A percentile compares a stretch with the other conserved stretches of the same genome.
These are phyloP conservation scores for Solanum medicagineum DNA, from an alignment of 257 asterid species.

Conservation along the genomic window DNA sequence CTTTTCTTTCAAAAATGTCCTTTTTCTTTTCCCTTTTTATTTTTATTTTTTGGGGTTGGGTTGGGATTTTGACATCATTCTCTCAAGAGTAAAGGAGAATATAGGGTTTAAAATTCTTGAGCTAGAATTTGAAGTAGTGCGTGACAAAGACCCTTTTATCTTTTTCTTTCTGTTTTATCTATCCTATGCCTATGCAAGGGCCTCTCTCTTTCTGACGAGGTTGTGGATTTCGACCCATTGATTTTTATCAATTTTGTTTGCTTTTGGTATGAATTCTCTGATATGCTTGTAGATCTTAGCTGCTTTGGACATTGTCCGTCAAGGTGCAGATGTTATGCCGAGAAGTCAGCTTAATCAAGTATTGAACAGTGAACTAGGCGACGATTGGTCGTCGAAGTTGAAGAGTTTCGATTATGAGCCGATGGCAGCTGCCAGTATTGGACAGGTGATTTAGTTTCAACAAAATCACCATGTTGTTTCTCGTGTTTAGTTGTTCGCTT, in stretches of 20 bases:
- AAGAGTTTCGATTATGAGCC: slow-evolving; percentile 80
- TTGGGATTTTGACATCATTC: not conserved
- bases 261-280: slow-evolving; percentile 7
- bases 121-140: not conserved
- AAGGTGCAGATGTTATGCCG: slow-evolving; percentile 98
- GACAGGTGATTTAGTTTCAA: slow-evolving; percentile 51
- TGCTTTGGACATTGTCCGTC: slow-evolving; percentile 93
- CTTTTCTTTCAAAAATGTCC: not conserved
- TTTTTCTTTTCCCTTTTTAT: not conserved
- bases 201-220: not conserved
- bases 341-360: slow-evolving; percentile 82
- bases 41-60: not conserved
- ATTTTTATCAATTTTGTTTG: not conserved
- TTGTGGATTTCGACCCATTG: not conserved
- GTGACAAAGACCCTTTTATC: not conserved
- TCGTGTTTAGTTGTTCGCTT: not conserved
- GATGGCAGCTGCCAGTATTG: slow-evolving; percentile 93
- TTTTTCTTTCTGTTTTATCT: not conserved
- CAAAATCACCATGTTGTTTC: not conserved
- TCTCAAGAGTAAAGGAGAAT: not conserved
- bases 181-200: not conserved
- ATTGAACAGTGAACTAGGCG: slow-evolving; percentile 74
- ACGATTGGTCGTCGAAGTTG: slow-evolving; percentile 68
- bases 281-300: slow-evolving; percentile 65
- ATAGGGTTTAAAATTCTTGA: not conserved